Conservation (phyloP, 306 rosid genomes). For the Ormosia emarginata region DNA sequence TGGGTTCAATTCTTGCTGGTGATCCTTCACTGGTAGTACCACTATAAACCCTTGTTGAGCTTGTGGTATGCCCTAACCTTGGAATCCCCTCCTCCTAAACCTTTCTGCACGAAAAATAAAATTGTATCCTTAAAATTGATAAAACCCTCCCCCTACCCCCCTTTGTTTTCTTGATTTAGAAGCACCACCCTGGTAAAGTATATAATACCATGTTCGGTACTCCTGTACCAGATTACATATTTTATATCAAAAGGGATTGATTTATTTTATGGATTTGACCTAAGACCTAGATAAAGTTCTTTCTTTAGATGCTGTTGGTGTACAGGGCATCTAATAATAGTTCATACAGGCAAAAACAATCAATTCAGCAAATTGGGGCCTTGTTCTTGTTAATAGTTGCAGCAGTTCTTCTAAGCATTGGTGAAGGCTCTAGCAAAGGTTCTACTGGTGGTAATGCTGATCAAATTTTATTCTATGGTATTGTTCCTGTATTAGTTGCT, state of each 20-base stretch:
- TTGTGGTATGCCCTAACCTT: neutral
- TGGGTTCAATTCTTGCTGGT: neutral
- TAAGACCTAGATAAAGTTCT: neutral
- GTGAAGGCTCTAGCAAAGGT: slow-evolving; percentile 86
- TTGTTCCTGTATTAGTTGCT: slow-evolving; percentile 83
- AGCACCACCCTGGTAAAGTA: neutral
- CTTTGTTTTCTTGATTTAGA: neutral
- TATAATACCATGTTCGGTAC: neutral
- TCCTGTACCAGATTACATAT: neutral
- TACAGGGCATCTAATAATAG: slow-evolving; percentile 30
- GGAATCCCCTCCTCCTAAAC: neutral
- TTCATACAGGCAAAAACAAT: slow-evolving; percentile 81
- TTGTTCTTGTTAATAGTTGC: slow-evolving; percentile 79
- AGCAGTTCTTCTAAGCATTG: slow-evolving; percentile 87
- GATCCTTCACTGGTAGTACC: neutral
- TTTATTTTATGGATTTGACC: neutral
- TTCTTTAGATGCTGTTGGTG: neutral
- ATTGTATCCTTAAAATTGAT: no score
- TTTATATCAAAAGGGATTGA: neutral
- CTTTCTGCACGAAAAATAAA: neutral
- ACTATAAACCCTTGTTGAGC: neutral
- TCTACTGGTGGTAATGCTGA: slow-evolving; percentile 52
- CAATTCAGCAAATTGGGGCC: slow-evolving; percentile 92
- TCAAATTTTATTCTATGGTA: slow-evolving; percentile 76
- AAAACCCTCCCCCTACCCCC: neutral